These are phyloP conservation scores for Pholiota adiposa DNA, from an alignment of 1,284 basidiomycete genomes.

Conservation along the genomic window DNA sequence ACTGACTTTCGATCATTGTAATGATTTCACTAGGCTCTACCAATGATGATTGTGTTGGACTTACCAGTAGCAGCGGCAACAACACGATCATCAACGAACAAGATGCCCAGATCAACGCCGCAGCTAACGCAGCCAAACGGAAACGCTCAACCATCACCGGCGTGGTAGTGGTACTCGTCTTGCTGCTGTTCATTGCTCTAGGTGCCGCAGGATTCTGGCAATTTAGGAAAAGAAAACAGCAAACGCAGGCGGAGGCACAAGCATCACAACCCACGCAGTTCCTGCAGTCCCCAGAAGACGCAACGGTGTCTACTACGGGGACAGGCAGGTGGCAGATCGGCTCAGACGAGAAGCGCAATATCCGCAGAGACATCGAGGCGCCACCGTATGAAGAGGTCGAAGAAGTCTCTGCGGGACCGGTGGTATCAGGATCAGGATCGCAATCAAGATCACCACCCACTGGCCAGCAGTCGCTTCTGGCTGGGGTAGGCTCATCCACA, in stretches of 20 bases:
- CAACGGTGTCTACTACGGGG: too few relatives aligned
- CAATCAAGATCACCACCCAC: neutral
- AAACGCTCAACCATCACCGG: conserved; percentile 31
- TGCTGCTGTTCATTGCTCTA: conserved; percentile 20
- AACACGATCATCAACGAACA: conserved; percentile 24
- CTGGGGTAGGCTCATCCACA: neutral
- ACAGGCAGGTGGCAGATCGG: conserved; percentile 1
- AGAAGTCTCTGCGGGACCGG: neutral
- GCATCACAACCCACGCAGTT: conserved; percentile 8
- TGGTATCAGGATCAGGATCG: neutral
- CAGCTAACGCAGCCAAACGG: conserved; percentile 13
- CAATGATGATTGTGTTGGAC: conserved; percentile 28
- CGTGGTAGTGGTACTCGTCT: conserved; percentile 28
- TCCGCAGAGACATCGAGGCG: neutral
- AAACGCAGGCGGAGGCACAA: conserved; percentile 6
- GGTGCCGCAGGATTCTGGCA: conserved; percentile 17
- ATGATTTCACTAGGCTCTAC: conserved; percentile 24
- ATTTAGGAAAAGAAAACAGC: conserved; percentile 17
- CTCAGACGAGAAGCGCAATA: neutral
- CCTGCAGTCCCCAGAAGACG: neutral
- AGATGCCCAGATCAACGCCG: conserved; percentile 16
- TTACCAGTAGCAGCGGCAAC: conserved; percentile 27
- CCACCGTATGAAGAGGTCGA: neutral
- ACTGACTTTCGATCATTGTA: too few relatives aligned
- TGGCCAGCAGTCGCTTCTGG: neutral